Percentiles rank a stretch among this genome's conserved stretches.
Evolutionary conservation across 495 filamentous ascomycete species (phyloP).

Genomic region (Penicillium roqueforti): DNA sequence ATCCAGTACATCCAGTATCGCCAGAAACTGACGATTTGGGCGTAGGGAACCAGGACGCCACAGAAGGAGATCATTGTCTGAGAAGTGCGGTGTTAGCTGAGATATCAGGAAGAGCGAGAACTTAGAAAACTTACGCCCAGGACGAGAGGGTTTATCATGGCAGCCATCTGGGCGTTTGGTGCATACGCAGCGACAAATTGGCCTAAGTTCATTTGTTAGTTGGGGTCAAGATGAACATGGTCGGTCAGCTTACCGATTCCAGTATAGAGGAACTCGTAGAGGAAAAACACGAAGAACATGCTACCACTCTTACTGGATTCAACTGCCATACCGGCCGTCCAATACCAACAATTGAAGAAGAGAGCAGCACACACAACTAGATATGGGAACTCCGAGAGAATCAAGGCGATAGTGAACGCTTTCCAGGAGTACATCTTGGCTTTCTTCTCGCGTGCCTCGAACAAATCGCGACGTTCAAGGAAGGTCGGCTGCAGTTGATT

Average conservation of each 20-base stretch:
- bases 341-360: constrained; percentile 52
- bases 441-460: constrained; percentile 49
- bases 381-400: constrained; percentile 52
- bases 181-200: constrained; percentile 57
- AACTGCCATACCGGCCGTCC: constrained; percentile 35
- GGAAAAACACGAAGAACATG: constrained; percentile 51
- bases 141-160: constrained; percentile 54
- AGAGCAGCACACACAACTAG: constrained; percentile 45
- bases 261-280: constrained; percentile 51
- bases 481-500: constrained; percentile 51
- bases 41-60: constrained; percentile 36
- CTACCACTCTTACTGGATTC: constrained; percentile 44
- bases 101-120: neutral
- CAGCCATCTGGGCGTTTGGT: constrained; percentile 50
- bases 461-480: constrained; percentile 48
- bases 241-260: constrained; percentile 42
- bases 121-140: constrained; percentile 26
- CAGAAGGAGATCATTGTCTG: constrained; percentile 52
- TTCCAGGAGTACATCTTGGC: constrained; percentile 54
- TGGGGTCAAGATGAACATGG: neutral
- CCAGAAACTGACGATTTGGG: constrained; percentile 54
- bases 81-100: neutral
- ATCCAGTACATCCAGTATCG: constrained; percentile 73
- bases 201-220: neutral
- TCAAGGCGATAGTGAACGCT: constrained; percentile 45